A percentile compares a stretch with the other conserved stretches of the same genome.
Evolutionary conservation across 2,329 filamentous ascomycete genomes (phyloP).

Genomic region (Macrophomina tecta): DNA sequence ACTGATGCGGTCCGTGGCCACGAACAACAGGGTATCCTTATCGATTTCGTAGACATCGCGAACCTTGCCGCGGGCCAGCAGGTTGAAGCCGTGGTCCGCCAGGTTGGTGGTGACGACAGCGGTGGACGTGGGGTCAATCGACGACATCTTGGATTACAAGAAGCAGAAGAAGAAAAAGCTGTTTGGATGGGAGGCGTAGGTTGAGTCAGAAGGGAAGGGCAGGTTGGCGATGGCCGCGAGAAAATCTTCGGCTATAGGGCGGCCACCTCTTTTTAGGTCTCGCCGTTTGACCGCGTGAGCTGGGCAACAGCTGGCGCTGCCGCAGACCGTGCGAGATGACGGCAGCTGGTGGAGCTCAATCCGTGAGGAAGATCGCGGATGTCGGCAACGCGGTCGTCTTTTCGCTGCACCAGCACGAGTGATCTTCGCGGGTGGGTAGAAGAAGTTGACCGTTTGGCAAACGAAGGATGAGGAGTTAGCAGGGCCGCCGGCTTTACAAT

Average conservation of each 20-base stretch:
- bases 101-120: conserved; percentile 41
- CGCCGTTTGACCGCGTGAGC: neutral
- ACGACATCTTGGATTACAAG: conserved; percentile 34
- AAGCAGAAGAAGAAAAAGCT: neutral
- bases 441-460: neutral
- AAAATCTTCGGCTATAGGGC: conserved; percentile 24
- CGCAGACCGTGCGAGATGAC: neutral
- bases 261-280: conserved; percentile 3
- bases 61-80: conserved; percentile 73
- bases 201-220: conserved; percentile 8
- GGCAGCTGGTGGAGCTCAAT: neutral
- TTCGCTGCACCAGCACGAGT: neutral
- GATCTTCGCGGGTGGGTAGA: neutral
- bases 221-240: neutral
- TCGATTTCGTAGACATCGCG: conserved; percentile 80
- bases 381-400: neutral
- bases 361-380: neutral
- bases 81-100: conserved; percentile 45
- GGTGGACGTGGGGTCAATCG: conserved; percentile 8
- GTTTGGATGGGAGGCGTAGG: neutral
- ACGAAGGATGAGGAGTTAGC: too few species aligned
- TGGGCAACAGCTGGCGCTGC: neutral
- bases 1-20: conserved; percentile 88
- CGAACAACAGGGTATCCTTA: conserved; percentile 75
- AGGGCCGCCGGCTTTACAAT: neutral